phyloP scores from a whole-genome alignment of 108 stramenopile species.

The Cyclostephanos invisitatus region DNA sequence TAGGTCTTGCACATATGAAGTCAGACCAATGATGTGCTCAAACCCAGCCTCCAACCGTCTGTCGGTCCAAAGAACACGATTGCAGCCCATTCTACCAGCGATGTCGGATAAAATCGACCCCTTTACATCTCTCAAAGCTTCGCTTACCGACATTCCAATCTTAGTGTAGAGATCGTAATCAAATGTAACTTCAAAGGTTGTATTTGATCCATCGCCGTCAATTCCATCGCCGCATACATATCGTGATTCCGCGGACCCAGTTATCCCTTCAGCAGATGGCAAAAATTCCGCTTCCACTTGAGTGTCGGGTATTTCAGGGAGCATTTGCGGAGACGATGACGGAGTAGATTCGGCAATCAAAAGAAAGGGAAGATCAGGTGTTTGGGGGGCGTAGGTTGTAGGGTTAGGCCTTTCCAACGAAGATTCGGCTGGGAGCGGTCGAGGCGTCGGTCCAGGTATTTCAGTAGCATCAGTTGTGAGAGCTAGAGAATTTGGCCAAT shows the following conservation, averaged over 20 bases:
- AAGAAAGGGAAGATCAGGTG: neutral
- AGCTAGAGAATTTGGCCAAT: neutral
- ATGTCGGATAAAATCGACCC: constrained; percentile 33
- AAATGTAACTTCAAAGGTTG: constrained; percentile 28
- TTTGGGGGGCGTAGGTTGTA: neutral
- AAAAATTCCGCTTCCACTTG: neutral
- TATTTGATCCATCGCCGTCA: constrained; percentile 6
- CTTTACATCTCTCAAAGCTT: constrained; percentile 42
- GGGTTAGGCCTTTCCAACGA: neutral
- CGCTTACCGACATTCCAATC: constrained; percentile 27
- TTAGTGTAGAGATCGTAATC: constrained; percentile 43
- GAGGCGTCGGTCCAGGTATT: constrained; percentile 7
- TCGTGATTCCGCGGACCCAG: neutral
- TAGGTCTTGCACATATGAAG: constrained; percentile 20
- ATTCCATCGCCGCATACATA: constrained; percentile 15
- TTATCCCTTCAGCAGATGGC: neutral
- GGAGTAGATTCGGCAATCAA: neutral
- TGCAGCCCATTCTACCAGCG: constrained; percentile 31
- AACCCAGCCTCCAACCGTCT: constrained; percentile 21
- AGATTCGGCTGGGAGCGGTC: neutral
- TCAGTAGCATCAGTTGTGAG: neutral
- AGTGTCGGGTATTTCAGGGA: neutral
- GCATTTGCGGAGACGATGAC: neutral
- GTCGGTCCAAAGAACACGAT: constrained; percentile 5
- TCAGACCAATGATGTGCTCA: constrained; percentile 26